phyloP scores from a whole-genome alignment of 345 rosid species.

The Boechera retrofracta region DNA sequence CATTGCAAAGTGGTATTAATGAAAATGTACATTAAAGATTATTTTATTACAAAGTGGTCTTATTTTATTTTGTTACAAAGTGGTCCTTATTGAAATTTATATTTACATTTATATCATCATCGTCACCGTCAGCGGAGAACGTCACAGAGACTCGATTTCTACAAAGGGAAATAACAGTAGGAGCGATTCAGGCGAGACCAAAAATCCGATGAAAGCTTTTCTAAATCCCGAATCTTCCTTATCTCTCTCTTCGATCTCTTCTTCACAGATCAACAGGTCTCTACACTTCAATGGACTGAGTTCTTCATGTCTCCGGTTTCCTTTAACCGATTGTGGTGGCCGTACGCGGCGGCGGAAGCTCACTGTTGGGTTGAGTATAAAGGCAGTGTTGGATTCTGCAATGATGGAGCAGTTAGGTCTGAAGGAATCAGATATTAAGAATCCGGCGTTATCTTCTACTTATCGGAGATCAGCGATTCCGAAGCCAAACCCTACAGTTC shows the following conservation, averaged over 20 bases:
- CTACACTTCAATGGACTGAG: slow-evolving; percentile 19
- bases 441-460: slow-evolving; percentile 75
- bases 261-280: slow-evolving; percentile 41
- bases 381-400: slow-evolving; percentile 53
- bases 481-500: slow-evolving; percentile 83
- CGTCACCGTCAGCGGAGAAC: slow-evolving; percentile 4
- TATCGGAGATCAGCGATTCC: slow-evolving; percentile 65
- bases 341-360: slow-evolving; percentile 46
- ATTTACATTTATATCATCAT: neutral
- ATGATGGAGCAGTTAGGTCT: slow-evolving; percentile 66
- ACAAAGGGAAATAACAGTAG: slow-evolving; percentile 7
- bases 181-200: neutral
- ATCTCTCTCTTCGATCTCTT: slow-evolving; percentile 42
- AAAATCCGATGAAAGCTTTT: slow-evolving; percentile 64
- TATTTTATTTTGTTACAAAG: neutral
- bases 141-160: neutral
- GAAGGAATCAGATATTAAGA: slow-evolving; percentile 61
- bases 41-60: too few relatives aligned
- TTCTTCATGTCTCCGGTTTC: slow-evolving; percentile 43
- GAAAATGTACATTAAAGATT: neutral
- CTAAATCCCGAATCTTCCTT: slow-evolving; percentile 49
- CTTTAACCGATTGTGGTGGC: slow-evolving; percentile 8
- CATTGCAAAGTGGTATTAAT: neutral
- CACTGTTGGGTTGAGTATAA: slow-evolving; percentile 40
- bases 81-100: neutral